Evolutionary conservation across 495 filamentous ascomycete genomes (phyloP).

Genomic region (Podospora pseudocomata): DNA sequence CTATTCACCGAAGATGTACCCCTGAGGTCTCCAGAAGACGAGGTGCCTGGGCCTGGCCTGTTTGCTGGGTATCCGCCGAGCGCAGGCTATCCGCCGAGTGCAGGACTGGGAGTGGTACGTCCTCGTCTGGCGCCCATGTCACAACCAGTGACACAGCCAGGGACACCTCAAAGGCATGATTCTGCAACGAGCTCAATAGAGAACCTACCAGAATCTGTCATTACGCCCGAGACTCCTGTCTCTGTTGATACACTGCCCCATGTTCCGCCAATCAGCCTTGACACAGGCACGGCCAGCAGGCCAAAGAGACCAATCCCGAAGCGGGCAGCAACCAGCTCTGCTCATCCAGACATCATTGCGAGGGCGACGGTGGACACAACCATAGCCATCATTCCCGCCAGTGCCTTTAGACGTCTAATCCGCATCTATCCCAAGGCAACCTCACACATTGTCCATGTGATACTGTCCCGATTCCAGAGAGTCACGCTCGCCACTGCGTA

Average conservation of each 20-base stretch:
- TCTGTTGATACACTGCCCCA: conserved; percentile 30
- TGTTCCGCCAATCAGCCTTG: conserved; percentile 74
- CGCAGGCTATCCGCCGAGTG: conserved; percentile 33
- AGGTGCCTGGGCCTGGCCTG: conserved; percentile 36
- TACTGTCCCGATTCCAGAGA: conserved; percentile 86
- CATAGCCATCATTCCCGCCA: conserved; percentile 95
- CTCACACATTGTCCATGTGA: conserved; percentile 95
- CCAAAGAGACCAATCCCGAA: conserved; percentile 33
- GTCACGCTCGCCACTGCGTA: conserved; percentile 93
- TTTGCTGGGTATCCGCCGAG: conserved; percentile 40
- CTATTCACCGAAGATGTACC: conserved; percentile 94
- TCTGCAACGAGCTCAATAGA: conserved; percentile 12
- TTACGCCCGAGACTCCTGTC: conserved; percentile 23
- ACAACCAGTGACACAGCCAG: conserved; percentile 28
- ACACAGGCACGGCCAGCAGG: conserved; percentile 34
- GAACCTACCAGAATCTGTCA: conserved; percentile 25
- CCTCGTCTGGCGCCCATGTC: neutral
- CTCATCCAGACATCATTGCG: conserved; percentile 94
- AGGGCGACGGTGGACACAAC: conserved; percentile 96
- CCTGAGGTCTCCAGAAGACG: conserved; percentile 62
- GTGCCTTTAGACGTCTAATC: conserved; percentile 91
- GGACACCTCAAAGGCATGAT: conserved; percentile 34
- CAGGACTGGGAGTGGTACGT: conserved; percentile 39
- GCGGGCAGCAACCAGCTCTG: conserved; percentile 62
- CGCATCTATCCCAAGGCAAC: conserved; percentile 93